Percentiles rank a stretch among this genome's conserved stretches.
phyloP scores from a whole-genome alignment of 2,329 filamentous ascomycete genomes.

The Rutstroemia sp. region DNA sequence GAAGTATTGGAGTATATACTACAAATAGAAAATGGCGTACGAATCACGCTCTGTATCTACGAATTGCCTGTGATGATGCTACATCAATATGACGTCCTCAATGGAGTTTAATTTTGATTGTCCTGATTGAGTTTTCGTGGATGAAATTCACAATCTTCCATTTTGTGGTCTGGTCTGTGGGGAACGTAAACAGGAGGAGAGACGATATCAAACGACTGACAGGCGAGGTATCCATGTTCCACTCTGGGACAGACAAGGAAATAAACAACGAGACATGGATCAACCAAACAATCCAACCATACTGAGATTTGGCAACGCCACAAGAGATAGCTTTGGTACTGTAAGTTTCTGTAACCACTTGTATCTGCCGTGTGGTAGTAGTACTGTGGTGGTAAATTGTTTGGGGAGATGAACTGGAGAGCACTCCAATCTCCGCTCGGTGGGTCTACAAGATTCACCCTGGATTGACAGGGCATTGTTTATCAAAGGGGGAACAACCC shows the following conservation, averaged over 20 bases:
- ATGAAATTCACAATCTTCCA: no score
- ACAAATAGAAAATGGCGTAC: no score
- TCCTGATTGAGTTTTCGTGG: no score
- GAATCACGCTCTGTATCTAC: no score
- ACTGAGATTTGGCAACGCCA: background rate
- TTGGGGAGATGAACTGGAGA: background rate
- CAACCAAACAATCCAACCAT: background rate
- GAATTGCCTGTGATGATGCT: no score
- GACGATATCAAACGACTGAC: background rate
- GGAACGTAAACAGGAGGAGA: no score
- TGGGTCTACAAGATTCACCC: conserved; percentile 2
- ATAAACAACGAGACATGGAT: background rate
- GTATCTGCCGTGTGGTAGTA: no score
- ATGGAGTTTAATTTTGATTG: no score
- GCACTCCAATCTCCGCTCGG: conserved; percentile 1
- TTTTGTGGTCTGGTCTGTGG: no score
- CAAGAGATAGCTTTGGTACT: background rate
- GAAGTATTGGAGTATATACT: no score
- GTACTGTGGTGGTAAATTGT: no score
- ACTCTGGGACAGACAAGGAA: background rate
- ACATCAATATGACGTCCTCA: no score
- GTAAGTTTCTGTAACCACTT: background rate
- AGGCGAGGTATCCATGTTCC: background rate
- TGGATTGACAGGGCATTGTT: background rate
- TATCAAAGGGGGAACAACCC: conserved; percentile 2